Evolutionary conservation across 2,329 filamentous ascomycete genomes (phyloP), one percentile per base, ranked within the genome.

Genomic region (Microdochium bolleyi): DNA sequence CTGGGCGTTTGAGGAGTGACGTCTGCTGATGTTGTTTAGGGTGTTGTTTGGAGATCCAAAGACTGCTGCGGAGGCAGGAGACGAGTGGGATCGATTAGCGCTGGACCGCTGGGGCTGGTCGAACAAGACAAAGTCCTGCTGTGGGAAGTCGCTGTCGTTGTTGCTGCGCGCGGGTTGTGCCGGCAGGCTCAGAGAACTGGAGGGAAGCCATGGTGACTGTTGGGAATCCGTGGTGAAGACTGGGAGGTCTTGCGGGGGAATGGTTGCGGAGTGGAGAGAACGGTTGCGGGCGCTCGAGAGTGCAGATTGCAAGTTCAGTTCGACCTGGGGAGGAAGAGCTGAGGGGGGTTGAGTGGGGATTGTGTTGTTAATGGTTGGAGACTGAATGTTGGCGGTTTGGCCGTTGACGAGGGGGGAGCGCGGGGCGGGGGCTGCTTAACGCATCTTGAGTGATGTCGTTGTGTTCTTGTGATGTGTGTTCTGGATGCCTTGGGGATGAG

Each of bases 211-310:
- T 92, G 79, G 64, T 90, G 83, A 82, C 74, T 78, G 78, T 70
- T 72, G 69, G 71, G 83, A 81, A 88, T 87, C 87, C 87, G 87
- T 91, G 80, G 79, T 90, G 85, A 86, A 85, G 84, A 88, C 84
- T 82, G 77, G 66, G 62, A 79, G 82, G 82, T 85, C 84, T 82
- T 77, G 80, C 67, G 72, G 69, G 74, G 76, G 69, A 80, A 83
- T 83, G 74, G 74, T 83, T 72, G 73, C 72, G 76, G 77, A 77
- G 64, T 67, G 69, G 63, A 67, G 69, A 73, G 74, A 79, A 82
- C 78, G 80, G 61, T 71, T 74, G 80, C 77, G 74, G 73, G 70
- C 73, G 77, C 75, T 77, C 66, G 66, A 64, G 68, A 74, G 71
- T 78, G 82, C 80, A 73, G 73, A 72, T 77, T 77, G 78, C 65